Percentiles rank a stretch among this genome's conserved stretches.
Evolutionary conservation across 2,329 filamentous ascomycete species (phyloP).

Genomic region (Ambrosiella xylebori): DNA sequence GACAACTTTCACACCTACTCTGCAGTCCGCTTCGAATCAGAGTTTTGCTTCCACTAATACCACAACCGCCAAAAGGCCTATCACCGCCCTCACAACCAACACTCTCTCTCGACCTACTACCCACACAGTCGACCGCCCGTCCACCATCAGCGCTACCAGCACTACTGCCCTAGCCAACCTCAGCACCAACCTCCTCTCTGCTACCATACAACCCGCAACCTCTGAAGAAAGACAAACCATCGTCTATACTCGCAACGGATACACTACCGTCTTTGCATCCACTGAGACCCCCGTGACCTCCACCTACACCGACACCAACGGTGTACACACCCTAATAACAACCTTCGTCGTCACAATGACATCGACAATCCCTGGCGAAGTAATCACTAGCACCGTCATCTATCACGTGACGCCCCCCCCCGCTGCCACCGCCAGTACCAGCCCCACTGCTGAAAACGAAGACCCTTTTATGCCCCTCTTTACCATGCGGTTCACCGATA

Average conservation of each 20-base stretch:
- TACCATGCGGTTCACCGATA: background rate
- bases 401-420: background rate
- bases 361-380: background rate
- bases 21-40: no score
- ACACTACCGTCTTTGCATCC: background rate
- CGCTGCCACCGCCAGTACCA: background rate
- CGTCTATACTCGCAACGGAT: background rate
- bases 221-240: background rate
- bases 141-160: no score
- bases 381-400: slow-evolving; percentile 2
- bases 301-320: background rate
- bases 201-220: background rate
- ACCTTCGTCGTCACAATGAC: background rate
- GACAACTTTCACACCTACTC: no score
- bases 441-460: background rate
- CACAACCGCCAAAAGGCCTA: no score
- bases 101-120: no score
- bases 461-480: background rate
- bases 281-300: background rate
- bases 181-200: no score
- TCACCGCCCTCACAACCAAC: no score
- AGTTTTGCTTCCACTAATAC: no score
- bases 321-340: background rate
- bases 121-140: no score
- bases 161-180: no score